A percentile compares a stretch with the other conserved stretches of the same genome.
phyloP scores from a whole-genome alignment of 2,329 filamentous ascomycete species.

The Penicillium aurantiogriseum region DNA sequence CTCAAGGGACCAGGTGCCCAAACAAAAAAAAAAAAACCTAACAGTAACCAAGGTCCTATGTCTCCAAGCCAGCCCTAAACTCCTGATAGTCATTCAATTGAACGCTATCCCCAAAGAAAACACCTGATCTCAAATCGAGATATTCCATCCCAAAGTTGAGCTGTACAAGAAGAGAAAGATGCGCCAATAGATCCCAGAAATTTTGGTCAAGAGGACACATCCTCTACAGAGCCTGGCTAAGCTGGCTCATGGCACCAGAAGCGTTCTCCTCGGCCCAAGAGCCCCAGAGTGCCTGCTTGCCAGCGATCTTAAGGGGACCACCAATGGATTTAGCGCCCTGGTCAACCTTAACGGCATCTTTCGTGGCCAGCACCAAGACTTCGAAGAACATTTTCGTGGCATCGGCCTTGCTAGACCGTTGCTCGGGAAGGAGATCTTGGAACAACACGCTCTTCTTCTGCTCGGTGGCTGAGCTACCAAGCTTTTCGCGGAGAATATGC shows the following conservation, averaged over 20 bases:
- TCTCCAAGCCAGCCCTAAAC: conserved; percentile 19
- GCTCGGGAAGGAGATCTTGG: conserved; percentile 84
- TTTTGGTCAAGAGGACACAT: conserved; percentile 8
- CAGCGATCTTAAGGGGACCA: conserved; percentile 76
- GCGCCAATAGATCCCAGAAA: conserved; percentile 17
- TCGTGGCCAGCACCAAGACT: conserved; percentile 89
- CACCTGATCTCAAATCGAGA: conserved; percentile 23
- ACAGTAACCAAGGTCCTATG: conserved; percentile 12
- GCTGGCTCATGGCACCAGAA: conserved; percentile 45
- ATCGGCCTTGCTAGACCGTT: conserved; percentile 76
- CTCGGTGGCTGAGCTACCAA: conserved; percentile 65
- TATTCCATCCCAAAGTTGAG: conserved; percentile 23
- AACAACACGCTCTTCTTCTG: conserved; percentile 81
- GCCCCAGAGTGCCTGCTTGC: conserved; percentile 95
- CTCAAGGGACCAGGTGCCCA: conserved; percentile 6
- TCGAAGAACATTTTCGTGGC: conserved; percentile 99
- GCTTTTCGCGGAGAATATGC: conserved; percentile 84
- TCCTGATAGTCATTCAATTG: conserved; percentile 18
- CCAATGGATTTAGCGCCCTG: conserved; percentile 72
- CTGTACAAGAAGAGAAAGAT: conserved; percentile 27
- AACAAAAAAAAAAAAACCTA: not conserved
- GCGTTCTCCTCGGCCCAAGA: conserved; percentile 78
- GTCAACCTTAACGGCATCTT: conserved; percentile 96
- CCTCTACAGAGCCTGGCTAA: conserved; percentile 29
- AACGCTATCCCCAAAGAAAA: conserved; percentile 14